A percentile compares a stretch with the other conserved stretches of the same genome.
phyloP scores from a whole-genome alignment of 108 stramenopile species.

The Cylindrotheca closterium region DNA sequence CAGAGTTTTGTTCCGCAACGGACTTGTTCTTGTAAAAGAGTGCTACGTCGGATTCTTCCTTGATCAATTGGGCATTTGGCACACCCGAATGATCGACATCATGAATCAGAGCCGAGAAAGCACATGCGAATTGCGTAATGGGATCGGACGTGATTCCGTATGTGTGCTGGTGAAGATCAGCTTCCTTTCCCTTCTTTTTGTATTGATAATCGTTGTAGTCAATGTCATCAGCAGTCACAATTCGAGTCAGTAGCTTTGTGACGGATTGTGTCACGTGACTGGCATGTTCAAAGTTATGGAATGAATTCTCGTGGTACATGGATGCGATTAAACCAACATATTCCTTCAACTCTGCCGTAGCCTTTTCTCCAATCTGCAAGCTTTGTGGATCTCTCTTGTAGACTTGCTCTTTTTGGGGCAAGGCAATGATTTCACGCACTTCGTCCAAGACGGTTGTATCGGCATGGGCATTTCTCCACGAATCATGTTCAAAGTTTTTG shows the following conservation, averaged over 20 bases:
- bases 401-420: neutral
- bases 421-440: constrained; percentile 3
- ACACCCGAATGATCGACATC: constrained; percentile 57
- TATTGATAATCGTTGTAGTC: constrained; percentile 2
- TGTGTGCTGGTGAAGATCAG: constrained; percentile 2
- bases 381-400: constrained; percentile 1
- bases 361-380: neutral
- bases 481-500: neutral
- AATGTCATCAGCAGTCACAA: constrained; percentile 10
- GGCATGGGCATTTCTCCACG: neutral
- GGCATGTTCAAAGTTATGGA: constrained; percentile 36
- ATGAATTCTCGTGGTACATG: constrained; percentile 25
- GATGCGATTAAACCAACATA: constrained; percentile 8
- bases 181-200: constrained; percentile 1
- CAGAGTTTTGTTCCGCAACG: constrained; percentile 49
- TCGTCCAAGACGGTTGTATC: constrained; percentile 2
- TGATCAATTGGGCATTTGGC: constrained; percentile 46
- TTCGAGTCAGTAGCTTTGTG: constrained; percentile 7
- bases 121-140: constrained; percentile 40
- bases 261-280: constrained; percentile 8
- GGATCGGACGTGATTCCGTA: constrained; percentile 60
- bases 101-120: constrained; percentile 63
- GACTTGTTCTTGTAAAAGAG: constrained; percentile 29
- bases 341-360: neutral
- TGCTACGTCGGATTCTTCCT: constrained; percentile 31